Evolutionary conservation across 78 protist species (phyloP).

Genomic region (Dictyostelium brefeldianum): DNA sequence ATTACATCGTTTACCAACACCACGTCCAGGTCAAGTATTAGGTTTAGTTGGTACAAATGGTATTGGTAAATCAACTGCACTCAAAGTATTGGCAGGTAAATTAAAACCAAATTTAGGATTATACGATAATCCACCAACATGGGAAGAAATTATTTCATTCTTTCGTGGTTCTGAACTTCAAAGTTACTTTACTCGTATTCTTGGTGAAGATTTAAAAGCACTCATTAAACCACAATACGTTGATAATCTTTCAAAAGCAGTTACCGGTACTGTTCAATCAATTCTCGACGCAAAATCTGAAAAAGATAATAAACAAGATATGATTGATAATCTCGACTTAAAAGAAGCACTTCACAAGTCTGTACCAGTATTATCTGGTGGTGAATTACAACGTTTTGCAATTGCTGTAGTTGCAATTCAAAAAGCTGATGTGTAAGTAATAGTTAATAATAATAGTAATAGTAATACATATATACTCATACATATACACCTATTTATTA

Average conservation of each 20-base stretch:
- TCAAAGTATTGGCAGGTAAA: conserved; percentile 98
- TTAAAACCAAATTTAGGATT: conserved; percentile 99
- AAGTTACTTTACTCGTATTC: conserved; percentile 95
- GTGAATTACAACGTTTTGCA: conserved; percentile 99
- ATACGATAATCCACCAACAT: conserved; percentile 94
- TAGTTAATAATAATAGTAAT: background rate
- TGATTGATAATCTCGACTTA: conserved; percentile 89
- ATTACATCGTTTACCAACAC: conserved; percentile 98
- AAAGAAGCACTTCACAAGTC: conserved; percentile 86
- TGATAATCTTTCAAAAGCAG: conserved; percentile 97
- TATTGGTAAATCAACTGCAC: conserved; percentile 99
- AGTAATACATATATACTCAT: background rate
- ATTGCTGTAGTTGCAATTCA: conserved; percentile 91
- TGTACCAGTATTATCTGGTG: conserved; percentile 97
- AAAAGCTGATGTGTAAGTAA: conserved; percentile 84
- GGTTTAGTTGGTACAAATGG: conserved; percentile 99
- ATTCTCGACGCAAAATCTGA: conserved; percentile 86
- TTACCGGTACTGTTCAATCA: conserved; percentile 93
- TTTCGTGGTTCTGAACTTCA: conserved; percentile 99
- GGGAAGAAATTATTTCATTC: conserved; percentile 98
- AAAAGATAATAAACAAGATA: conserved; percentile 60
- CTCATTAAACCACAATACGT: conserved; percentile 99
- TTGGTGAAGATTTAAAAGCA: conserved; percentile 93
- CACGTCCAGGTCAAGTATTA: conserved; percentile 99
- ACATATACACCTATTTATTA: background rate